Conservation (phyloP, 805 yeast genomes). For the Debaryomyces hansenii region DNA sequence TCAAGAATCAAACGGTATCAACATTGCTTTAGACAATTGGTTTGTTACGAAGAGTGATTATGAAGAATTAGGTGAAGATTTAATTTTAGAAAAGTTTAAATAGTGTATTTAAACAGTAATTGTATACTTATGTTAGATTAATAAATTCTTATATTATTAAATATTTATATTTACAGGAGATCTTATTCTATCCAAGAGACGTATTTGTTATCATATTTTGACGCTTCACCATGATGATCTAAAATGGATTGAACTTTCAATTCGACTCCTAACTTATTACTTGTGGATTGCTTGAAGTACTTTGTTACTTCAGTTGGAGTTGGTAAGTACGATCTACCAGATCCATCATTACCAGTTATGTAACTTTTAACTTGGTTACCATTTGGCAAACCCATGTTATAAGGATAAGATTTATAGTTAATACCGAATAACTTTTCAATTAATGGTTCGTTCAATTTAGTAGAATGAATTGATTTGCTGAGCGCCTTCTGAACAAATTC, state of each 20-base stretch:
- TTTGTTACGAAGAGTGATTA: conserved; percentile 66
- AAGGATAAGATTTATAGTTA: conserved; percentile 50
- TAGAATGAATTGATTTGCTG: conserved; percentile 18
- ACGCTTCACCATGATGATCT: conserved; percentile 52
- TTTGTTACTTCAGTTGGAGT: conserved; percentile 66
- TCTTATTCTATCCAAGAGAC: conserved; percentile 37
- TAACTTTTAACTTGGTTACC: conserved; percentile 63
- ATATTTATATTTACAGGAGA: conserved; percentile 1
- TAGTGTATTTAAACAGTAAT: conserved; percentile 6
- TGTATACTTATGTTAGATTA: not conserved
- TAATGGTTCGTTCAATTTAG: conserved; percentile 34
- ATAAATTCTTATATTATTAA: conserved; percentile 1
- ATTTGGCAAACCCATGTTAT: conserved; percentile 77
- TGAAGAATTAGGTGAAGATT: conserved; percentile 58
- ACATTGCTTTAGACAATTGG: conserved; percentile 45
- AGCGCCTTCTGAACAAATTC: conserved; percentile 19
- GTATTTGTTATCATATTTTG: conserved; percentile 41
- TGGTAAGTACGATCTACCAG: conserved; percentile 65
- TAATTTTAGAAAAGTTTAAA: conserved; percentile 36
- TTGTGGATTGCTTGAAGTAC: conserved; percentile 54
- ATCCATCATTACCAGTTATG: conserved; percentile 68
- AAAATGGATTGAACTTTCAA: conserved; percentile 61
- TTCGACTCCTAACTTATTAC: conserved; percentile 58
- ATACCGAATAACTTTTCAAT: conserved; percentile 40
- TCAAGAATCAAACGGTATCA: conserved; percentile 23